Conservation (phyloP, 441 rosid genomes). For the Mallotus japonicus region DNA sequence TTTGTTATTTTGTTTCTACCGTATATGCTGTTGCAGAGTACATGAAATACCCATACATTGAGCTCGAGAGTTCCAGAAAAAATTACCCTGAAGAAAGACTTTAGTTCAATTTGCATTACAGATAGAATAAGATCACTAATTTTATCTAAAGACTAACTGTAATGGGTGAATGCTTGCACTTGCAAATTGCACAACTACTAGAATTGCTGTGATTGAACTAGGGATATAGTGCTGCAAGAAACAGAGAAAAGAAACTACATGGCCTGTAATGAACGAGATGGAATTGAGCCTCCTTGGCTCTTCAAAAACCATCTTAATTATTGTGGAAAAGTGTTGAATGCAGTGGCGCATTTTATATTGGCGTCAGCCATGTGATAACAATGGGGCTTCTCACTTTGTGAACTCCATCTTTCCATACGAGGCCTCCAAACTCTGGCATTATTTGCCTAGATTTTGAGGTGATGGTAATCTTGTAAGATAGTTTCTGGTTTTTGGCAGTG, state of each 20-base stretch:
- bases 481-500: conserved; percentile 64
- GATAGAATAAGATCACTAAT: too few species aligned
- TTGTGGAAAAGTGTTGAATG: conserved; percentile 26
- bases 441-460: conserved; percentile 45
- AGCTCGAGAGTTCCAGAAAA: too few species aligned
- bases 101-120: too few species aligned
- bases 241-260: conserved; percentile 18
- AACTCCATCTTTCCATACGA: conserved; percentile 72
- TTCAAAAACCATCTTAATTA: conserved; percentile 30
- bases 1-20: too few species aligned
- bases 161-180: too few species aligned
- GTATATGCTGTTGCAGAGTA: too few species aligned
- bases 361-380: conserved; percentile 58
- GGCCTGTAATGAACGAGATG: conserved; percentile 13
- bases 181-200: too few species aligned
- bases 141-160: too few species aligned
- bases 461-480: conserved; percentile 65
- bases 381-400: conserved; percentile 87
- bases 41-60: too few species aligned
- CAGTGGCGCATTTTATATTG: conserved; percentile 31
- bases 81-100: too few species aligned
- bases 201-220: neutral
- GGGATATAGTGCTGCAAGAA: conserved; percentile 2
- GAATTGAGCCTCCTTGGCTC: conserved; percentile 20
- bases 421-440: conserved; percentile 73